Conservation (phyloP, 2,329 filamentous ascomycete genomes). For the Neonectria hederae region DNA sequence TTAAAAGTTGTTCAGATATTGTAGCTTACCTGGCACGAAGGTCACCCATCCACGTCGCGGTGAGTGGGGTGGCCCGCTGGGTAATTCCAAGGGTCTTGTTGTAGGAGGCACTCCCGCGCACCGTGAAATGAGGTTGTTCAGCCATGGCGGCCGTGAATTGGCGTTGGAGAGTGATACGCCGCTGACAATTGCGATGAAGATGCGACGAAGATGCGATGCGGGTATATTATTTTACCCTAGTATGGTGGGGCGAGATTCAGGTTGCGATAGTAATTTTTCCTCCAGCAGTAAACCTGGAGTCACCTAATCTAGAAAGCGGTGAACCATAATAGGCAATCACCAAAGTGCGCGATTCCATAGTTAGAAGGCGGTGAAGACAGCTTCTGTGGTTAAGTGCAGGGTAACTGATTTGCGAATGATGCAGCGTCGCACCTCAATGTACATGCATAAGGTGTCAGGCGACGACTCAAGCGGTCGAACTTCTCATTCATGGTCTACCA, state of each 20-base stretch:
- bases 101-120: slow-evolving; percentile 46
- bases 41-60: slow-evolving; percentile 52
- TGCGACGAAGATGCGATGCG: slow-evolving; percentile 25
- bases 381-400: background rate
- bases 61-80: slow-evolving; percentile 51
- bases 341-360: background rate
- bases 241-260: slow-evolving; percentile 31
- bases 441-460: background rate
- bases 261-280: slow-evolving; percentile 37
- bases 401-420: background rate
- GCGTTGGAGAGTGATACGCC: slow-evolving; percentile 4
- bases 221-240: slow-evolving; percentile 27
- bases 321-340: background rate
- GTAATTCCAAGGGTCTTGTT: slow-evolving; percentile 52
- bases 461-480: background rate
- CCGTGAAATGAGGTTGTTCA: slow-evolving; percentile 44
- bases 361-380: slow-evolving; percentile 38
- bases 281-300: slow-evolving; percentile 33
- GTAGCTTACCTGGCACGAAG: slow-evolving; percentile 49
- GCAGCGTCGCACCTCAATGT: background rate
- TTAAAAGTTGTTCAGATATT: background rate
- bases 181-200: slow-evolving; percentile 16
- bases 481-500: background rate
- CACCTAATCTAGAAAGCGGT: slow-evolving; percentile 30
- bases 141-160: slow-evolving; percentile 40